Evolutionary conservation across 2,329 filamentous ascomycete species (phyloP), one percentile per base, ranked within the genome.

Genomic region (Cercospora brassicicola): DNA sequence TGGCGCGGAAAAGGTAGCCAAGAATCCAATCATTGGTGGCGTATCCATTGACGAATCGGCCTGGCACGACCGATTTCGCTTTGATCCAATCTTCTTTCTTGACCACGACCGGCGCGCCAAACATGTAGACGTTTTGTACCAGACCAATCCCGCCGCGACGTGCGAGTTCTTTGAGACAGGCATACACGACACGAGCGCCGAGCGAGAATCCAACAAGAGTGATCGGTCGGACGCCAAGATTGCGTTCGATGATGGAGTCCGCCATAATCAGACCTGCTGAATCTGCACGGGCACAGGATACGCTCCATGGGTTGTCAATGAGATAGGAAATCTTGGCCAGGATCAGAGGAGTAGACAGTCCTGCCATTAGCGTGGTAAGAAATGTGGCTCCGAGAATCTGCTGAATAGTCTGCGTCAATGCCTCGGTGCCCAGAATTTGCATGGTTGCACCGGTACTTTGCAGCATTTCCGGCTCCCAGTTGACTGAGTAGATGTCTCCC

Each of bases 391-490:
- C 95, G 11, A 99, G 85, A 7, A 98, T 89, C 86, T 98, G 95
- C 82, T 99, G 95, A 31, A 99, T 87, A 71, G 94, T 94, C 86
- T 97, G 93, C 0, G 95, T 97, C 69, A 99, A 88, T 75, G 95
- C 95, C 88, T 99, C 95, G 36, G 95, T 99, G 67, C 95, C 95
- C 71, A 99, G 84, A 80, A 99, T 98, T 76, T 97, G 97, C 76
- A 99, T 98, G 56, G 95, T 99, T 78, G 95, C 92, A 87, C 95
- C 95, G 90, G 97, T 99, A 80, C 93, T 97, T 74, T 89, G 90
- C 77, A 99, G 86, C 94, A 99, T 96, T 78, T 99, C 95, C 2
- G 95, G 96, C 79, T 99, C 95, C 94, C 95, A 99, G 67, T 96
- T 84, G 10, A 99, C 90, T 0, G 94, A 97, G 81, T 99, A 99